Evolutionary conservation across 2,329 filamentous ascomycete species (phyloP).

Genomic region (Hypomyces perniciosus): DNA sequence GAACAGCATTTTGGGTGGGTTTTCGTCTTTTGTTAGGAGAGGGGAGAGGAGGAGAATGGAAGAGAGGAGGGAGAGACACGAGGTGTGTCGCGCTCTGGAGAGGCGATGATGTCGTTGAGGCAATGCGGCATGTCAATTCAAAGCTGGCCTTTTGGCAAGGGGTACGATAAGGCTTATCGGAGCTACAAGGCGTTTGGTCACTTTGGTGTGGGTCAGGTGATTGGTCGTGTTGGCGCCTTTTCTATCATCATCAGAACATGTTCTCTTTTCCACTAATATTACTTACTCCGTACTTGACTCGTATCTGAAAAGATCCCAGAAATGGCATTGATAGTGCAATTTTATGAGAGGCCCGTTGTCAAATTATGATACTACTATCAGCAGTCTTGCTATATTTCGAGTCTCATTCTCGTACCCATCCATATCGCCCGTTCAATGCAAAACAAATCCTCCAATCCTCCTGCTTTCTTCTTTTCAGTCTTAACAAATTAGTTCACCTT

Average conservation of each 20-base stretch:
- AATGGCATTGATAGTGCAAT: too few species aligned
- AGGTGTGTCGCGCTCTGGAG: neutral
- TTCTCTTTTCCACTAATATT: neutral
- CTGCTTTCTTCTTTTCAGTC: too few species aligned
- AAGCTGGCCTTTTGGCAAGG: constrained; percentile 10
- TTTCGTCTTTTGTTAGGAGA: neutral
- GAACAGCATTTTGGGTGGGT: constrained; percentile 54
- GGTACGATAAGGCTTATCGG: constrained; percentile 13
- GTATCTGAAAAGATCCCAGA: neutral
- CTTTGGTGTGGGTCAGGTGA: constrained; percentile 4
- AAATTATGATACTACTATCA: too few species aligned
- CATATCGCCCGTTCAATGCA: neutral
- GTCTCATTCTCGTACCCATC: too few species aligned
- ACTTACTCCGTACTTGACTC: too few species aligned
- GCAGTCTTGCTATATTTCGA: too few species aligned
- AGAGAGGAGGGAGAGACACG: neutral
- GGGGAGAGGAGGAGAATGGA: neutral
- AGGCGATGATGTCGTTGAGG: constrained; percentile 1
- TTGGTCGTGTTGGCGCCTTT: neutral
- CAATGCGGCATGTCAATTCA: neutral
- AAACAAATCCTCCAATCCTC: neutral
- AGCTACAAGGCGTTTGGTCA: neutral
- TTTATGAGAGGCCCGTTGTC: too few species aligned
- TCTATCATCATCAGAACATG: neutral
- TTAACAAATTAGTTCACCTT: neutral